phyloP scores from a whole-genome alignment of 2,329 filamentous ascomycete species.

The Colletotrichum tofieldiae region DNA sequence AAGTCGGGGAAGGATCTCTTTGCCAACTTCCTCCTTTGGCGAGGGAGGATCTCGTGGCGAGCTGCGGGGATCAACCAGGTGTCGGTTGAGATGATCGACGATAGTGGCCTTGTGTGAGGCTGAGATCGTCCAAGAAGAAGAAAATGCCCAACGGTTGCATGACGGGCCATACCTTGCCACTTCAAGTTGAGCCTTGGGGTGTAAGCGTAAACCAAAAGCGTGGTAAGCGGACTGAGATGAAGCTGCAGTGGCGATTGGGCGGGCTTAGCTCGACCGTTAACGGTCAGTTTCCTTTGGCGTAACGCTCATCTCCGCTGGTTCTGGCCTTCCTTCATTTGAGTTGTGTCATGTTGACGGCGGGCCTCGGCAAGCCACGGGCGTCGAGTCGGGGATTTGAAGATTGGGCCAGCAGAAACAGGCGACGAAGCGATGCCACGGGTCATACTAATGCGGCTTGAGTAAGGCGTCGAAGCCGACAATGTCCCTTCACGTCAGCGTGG shows the following conservation, averaged over 20 bases:
- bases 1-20: constrained; percentile 24
- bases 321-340: constrained; percentile 6
- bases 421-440: constrained; percentile 5
- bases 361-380: constrained; percentile 20
- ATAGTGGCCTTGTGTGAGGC: constrained; percentile 35
- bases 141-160: constrained; percentile 25
- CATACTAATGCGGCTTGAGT: constrained; percentile 18
- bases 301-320: constrained; percentile 7
- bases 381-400: constrained; percentile 18
- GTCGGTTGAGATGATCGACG: constrained; percentile 38
- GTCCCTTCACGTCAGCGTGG: constrained; percentile 7
- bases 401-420: constrained; percentile 4
- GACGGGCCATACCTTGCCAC: constrained; percentile 19
- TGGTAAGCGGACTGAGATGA: not conserved
- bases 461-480: constrained; percentile 11
- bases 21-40: constrained; percentile 16
- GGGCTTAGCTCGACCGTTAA: constrained; percentile 19
- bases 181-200: constrained; percentile 23
- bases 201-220: constrained; percentile 10
- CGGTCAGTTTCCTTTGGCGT: not conserved
- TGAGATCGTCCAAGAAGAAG: constrained; percentile 35
- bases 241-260: not conserved
- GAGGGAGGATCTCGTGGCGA: constrained; percentile 30
- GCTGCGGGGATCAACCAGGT: constrained; percentile 38
- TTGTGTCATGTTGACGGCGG: constrained; percentile 6